A percentile compares a stretch with the other conserved stretches of the same genome.
Evolutionary conservation across 2,329 filamentous ascomycete genomes (phyloP).

Genomic region (Colletotrichum sansevieriae): DNA sequence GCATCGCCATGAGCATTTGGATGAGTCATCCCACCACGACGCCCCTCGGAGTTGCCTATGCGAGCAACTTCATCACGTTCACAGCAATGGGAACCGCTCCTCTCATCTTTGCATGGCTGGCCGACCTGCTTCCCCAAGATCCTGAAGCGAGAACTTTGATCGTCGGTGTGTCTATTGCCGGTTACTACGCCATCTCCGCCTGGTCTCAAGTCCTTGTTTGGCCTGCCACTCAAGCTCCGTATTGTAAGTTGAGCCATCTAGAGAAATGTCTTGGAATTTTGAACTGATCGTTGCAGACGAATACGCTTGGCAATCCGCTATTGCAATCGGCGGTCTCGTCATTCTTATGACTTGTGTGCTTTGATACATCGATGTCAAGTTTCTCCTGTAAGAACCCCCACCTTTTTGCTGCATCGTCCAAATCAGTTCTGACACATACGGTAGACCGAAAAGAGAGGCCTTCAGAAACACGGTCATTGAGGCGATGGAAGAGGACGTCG

Average conservation of each 20-base stretch:
- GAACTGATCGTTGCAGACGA: constrained; percentile 48
- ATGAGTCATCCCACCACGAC: constrained; percentile 58
- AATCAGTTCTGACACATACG: neutral
- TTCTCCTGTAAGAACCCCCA: constrained; percentile 45
- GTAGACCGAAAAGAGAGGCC: constrained; percentile 24
- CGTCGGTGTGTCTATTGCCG: constrained; percentile 62
- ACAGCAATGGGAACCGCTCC: constrained; percentile 63
- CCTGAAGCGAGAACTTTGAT: constrained; percentile 63
- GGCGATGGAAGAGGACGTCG: neutral
- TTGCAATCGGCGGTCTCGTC: constrained; percentile 59
- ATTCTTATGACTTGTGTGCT: constrained; percentile 59
- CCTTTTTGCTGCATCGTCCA: no score
- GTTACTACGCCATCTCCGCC: constrained; percentile 63
- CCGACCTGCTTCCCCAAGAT: constrained; percentile 62
- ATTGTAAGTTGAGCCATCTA: constrained; percentile 51
- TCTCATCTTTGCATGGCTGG: constrained; percentile 65
- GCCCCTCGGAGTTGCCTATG: constrained; percentile 61
- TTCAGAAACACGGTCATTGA: constrained; percentile 24
- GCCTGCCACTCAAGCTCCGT: constrained; percentile 64
- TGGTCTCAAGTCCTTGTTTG: constrained; percentile 66
- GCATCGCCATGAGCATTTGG: constrained; percentile 68
- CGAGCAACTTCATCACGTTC: constrained; percentile 64
- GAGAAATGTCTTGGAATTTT: neutral
- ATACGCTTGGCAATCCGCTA: constrained; percentile 62
- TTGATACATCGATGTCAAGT: constrained; percentile 59